These are phyloP conservation scores for Saprolegnia parasitica DNA, from an alignment of 352 stramenopile species.

Conservation along the genomic window DNA sequence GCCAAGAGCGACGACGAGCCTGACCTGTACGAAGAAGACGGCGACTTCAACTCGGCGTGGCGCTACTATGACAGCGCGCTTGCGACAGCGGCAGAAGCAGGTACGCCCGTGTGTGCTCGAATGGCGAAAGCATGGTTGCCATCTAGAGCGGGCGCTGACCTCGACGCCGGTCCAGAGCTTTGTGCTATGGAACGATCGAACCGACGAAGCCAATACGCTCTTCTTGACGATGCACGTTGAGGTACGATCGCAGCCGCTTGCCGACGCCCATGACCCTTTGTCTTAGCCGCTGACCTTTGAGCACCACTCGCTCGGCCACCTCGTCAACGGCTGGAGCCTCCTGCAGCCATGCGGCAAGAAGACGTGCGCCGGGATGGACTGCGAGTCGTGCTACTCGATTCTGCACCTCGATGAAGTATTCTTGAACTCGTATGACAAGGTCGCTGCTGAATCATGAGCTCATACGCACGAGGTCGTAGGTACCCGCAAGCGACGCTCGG, in stretches of 20 bases:
- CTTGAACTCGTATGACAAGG: background rate
- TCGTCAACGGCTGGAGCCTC: constrained; percentile 5
- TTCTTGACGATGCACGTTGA: background rate
- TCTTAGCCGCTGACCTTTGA: background rate
- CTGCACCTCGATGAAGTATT: background rate
- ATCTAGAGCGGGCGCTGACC: background rate
- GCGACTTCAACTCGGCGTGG: constrained; percentile 10
- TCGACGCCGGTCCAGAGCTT: background rate
- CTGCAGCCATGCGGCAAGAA: constrained; percentile 1
- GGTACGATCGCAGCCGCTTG: background rate
- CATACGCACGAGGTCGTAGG: background rate
- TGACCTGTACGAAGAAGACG: constrained; percentile 9
- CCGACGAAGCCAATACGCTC: background rate
- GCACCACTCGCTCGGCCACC: background rate
- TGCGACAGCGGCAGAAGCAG: constrained; percentile 4
- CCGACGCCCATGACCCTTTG: background rate
- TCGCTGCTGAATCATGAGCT: background rate
- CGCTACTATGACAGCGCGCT: constrained; percentile 15
- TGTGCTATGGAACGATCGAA: constrained; percentile 4
- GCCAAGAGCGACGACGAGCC: constrained; percentile 8
- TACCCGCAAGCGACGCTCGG: constrained; percentile 11
- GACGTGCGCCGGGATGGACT: background rate
- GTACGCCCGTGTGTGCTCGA: background rate
- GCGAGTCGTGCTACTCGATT: constrained; percentile 6
- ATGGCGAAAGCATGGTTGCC: background rate